Percentiles rank a stretch among this genome's conserved stretches.
phyloP scores from a whole-genome alignment of 2,329 filamentous ascomycete species.

The Fonsecaea pugnacius region DNA sequence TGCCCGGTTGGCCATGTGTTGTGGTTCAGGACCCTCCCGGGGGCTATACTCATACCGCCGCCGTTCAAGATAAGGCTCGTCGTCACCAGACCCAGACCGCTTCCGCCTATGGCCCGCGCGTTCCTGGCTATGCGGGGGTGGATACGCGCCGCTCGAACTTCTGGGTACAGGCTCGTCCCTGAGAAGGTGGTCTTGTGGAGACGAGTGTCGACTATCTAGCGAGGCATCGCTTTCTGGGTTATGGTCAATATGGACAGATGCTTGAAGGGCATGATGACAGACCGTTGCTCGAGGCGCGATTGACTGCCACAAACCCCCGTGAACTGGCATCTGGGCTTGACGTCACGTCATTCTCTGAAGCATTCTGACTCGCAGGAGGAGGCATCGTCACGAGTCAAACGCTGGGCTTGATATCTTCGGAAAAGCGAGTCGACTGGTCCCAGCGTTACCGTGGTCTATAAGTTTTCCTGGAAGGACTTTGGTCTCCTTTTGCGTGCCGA shows the following conservation, averaged over 20 bases:
- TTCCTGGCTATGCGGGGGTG: constrained; percentile 13
- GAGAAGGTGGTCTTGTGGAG: constrained; percentile 17
- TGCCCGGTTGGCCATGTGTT: constrained; percentile 37
- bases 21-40: constrained; percentile 21
- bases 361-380: constrained; percentile 9
- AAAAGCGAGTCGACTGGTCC: neutral
- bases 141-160: constrained; percentile 8
- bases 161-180: constrained; percentile 11
- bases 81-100: constrained; percentile 21
- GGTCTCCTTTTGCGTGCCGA: constrained; percentile 3
- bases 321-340: constrained; percentile 23
- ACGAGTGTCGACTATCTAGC: constrained; percentile 21
- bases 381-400: constrained; percentile 2
- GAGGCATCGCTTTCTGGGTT: constrained; percentile 22
- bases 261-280: constrained; percentile 1
- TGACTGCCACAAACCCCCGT: constrained; percentile 31
- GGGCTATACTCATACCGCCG: constrained; percentile 24
- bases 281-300: constrained; percentile 26
- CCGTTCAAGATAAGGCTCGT: constrained; percentile 12
- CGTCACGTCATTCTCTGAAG: constrained; percentile 17
- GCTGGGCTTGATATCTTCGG: neutral
- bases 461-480: constrained; percentile 7
- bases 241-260: constrained; percentile 15
- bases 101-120: constrained; percentile 25
- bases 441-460: constrained; percentile 20